phyloP scores from a whole-genome alignment of 2,329 filamentous ascomycete genomes.

The Curvularia hawaiiensis region DNA sequence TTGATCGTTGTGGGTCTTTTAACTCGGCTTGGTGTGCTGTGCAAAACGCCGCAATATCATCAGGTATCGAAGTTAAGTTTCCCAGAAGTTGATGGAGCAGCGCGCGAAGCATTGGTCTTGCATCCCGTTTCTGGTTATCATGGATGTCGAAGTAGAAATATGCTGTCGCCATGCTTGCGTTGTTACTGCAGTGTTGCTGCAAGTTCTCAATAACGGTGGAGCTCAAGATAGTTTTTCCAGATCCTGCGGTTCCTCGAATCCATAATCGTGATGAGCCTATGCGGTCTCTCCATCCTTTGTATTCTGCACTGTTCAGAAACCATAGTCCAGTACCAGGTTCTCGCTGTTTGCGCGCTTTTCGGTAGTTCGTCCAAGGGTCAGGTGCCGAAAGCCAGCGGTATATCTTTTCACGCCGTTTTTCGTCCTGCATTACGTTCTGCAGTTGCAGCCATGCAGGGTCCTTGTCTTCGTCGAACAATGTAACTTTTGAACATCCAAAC shows the following conservation, averaged over 20 bases:
- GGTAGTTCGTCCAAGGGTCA: slow-evolving; percentile 45
- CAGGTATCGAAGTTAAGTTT: slow-evolving; percentile 16
- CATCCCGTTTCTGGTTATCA: slow-evolving; percentile 42
- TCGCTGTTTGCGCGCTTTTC: slow-evolving; percentile 35
- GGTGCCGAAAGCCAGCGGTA: slow-evolving; percentile 44
- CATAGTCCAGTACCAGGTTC: slow-evolving; percentile 43
- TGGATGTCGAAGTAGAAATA: slow-evolving; percentile 48
- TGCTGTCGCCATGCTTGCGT: not conserved
- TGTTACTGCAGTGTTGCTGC: slow-evolving; percentile 1
- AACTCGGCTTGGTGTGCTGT: slow-evolving; percentile 21
- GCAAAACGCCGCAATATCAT: slow-evolving; percentile 31
- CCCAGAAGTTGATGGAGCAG: slow-evolving; percentile 45
- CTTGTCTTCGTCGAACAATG: slow-evolving; percentile 17
- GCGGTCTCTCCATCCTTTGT: slow-evolving; percentile 42
- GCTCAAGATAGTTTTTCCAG: slow-evolving; percentile 51
- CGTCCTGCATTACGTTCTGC: slow-evolving; percentile 16
- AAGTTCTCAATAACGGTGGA: slow-evolving; percentile 45
- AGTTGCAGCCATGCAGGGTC: slow-evolving; percentile 19
- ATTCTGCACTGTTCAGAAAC: slow-evolving; percentile 38
- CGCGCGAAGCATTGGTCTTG: slow-evolving; percentile 46
- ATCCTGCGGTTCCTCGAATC: slow-evolving; percentile 50
- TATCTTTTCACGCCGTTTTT: slow-evolving; percentile 8
- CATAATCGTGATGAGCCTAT: slow-evolving; percentile 40
- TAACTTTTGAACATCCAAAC: slow-evolving; percentile 23
- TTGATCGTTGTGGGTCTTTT: slow-evolving; percentile 28